These are phyloP conservation scores for Sporothrix variecibatus DNA, from an alignment of 2,329 filamentous ascomycete genomes.

Conservation along the genomic window DNA sequence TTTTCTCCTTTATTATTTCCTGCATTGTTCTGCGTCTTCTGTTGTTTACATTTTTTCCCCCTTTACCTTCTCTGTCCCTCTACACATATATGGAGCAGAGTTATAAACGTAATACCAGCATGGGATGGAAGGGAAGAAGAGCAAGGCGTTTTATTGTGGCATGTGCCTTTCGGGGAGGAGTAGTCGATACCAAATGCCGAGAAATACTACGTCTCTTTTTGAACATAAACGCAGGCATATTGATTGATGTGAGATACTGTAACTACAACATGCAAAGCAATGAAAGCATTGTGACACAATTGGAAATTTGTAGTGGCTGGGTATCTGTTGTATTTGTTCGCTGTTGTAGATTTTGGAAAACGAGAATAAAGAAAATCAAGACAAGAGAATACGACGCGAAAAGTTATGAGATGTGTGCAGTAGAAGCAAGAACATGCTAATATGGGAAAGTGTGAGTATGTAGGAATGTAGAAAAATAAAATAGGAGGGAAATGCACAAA, in stretches of 20 bases:
- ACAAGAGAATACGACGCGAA: neutral
- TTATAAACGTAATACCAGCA: conserved; percentile 17
- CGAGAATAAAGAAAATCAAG: neutral
- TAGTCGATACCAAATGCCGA: neutral
- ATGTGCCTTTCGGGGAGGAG: neutral
- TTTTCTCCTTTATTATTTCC: neutral
- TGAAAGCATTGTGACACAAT: neutral
- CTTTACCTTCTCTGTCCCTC: neutral
- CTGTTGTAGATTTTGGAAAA: neutral
- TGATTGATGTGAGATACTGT: neutral
- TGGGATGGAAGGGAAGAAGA: neutral
- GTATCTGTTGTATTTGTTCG: conserved; percentile 16
- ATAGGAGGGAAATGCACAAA: neutral
- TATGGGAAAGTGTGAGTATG: neutral
- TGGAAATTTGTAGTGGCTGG: neutral
- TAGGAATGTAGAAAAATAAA: neutral
- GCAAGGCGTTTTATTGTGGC: conserved; percentile 20
- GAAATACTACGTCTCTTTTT: neutral
- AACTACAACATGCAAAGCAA: too few species aligned
- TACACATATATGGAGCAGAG: neutral
- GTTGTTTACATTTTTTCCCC: neutral
- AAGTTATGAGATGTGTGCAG: neutral
- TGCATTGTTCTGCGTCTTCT: conserved; percentile 5
- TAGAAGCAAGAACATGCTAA: neutral
- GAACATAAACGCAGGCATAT: neutral